These are phyloP conservation scores for Trifolium fragiferum DNA, from an alignment of 306 rosid species.

Conservation along the genomic window DNA sequence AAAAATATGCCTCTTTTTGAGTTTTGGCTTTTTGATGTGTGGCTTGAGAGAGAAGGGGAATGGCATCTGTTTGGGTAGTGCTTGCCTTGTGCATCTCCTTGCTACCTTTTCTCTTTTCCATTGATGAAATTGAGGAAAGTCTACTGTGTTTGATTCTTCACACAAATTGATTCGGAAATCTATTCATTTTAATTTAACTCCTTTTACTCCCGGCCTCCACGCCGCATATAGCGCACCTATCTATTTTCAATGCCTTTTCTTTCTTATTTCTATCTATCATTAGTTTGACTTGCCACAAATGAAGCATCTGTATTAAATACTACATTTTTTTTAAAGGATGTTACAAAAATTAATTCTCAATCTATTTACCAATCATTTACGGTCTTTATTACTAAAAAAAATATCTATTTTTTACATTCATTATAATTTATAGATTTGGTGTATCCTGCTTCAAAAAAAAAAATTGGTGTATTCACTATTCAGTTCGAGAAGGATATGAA, in stretches of 20 bases:
- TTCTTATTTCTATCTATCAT: background rate
- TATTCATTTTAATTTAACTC: background rate
- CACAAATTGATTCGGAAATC: no score
- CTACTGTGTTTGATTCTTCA: no score
- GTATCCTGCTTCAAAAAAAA: no score
- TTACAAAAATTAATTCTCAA: no score
- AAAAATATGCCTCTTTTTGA: constrained; percentile 18
- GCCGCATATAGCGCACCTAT: constrained; percentile 12
- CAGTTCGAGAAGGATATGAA: no score
- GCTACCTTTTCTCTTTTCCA: constrained; percentile 30
- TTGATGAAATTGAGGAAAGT: constrained; percentile 4
- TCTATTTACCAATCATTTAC: no score
- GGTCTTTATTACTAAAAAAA: no score
- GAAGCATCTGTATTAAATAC: background rate
- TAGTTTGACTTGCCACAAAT: background rate
- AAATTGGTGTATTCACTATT: no score
- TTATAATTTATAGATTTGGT: no score
- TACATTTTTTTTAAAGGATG: no score
- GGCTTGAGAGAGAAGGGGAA: constrained; percentile 39
- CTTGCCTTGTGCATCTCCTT: background rate
- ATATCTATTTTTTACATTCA: no score
- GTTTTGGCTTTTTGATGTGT: constrained; percentile 37
- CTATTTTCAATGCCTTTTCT: background rate
- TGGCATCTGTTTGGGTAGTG: constrained; percentile 29
- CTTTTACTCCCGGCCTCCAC: background rate